A percentile compares a stretch with the other conserved stretches of the same genome.
Evolutionary conservation across 2,329 filamentous ascomycete genomes (phyloP).

Genomic region (Colletotrichum lindemuthianum): DNA sequence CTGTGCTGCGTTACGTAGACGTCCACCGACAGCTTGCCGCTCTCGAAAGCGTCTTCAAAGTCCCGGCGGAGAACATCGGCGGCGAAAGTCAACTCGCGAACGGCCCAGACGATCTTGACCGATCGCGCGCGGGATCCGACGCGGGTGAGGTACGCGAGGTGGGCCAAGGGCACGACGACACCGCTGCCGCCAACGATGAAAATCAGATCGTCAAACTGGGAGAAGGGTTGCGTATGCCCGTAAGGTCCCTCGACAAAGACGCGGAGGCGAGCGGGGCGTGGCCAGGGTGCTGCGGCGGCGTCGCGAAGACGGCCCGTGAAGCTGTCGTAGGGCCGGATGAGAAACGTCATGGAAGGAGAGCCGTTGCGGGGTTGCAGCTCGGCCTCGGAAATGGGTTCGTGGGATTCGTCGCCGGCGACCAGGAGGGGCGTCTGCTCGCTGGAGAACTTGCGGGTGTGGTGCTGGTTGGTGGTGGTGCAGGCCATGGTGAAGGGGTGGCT

Average conservation of each 20-base stretch:
- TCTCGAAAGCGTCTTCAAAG: slow-evolving; percentile 42
- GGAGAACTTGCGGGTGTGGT: slow-evolving; percentile 36
- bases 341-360: slow-evolving; percentile 48
- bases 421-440: slow-evolving; percentile 48
- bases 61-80: slow-evolving; percentile 47
- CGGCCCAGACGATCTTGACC: slow-evolving; percentile 55
- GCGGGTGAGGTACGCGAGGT: slow-evolving; percentile 45
- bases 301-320: slow-evolving; percentile 53
- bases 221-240: slow-evolving; percentile 51
- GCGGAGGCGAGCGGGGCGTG: slow-evolving; percentile 42
- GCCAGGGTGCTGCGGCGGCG: slow-evolving; percentile 40
- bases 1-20: slow-evolving; percentile 47
- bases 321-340: slow-evolving; percentile 57
- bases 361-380: slow-evolving; percentile 17
- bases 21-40: slow-evolving; percentile 46
- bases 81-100: slow-evolving; percentile 52
- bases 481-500: slow-evolving; percentile 62
- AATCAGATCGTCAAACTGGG: slow-evolving; percentile 50
- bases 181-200: slow-evolving; percentile 59
- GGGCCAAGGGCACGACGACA: slow-evolving; percentile 53
- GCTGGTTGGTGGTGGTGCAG: slow-evolving; percentile 34
- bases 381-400: slow-evolving; percentile 25
- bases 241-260: slow-evolving; percentile 58
- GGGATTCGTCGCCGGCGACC: slow-evolving; percentile 26
- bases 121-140: slow-evolving; percentile 35